Conservation (phyloP, 1,284 basidiomycete genomes). For the Cryptococcus sp. region DNA sequence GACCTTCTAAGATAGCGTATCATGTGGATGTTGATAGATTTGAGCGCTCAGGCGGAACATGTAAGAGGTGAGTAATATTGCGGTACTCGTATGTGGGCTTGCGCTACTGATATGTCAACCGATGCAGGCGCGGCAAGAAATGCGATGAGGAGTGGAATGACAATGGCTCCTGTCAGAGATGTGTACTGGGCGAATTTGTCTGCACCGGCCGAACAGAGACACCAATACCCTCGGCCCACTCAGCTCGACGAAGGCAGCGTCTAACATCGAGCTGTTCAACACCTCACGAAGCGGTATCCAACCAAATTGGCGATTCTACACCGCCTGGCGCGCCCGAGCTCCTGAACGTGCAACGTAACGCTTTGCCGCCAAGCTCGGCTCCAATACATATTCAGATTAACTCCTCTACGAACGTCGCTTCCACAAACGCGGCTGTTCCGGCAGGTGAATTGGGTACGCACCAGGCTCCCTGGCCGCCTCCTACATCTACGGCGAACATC, state of each 20-base stretch:
- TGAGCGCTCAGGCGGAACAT: conserved; percentile 22
- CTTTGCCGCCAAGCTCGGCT: too few relatives aligned
- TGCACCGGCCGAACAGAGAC: conserved; percentile 21
- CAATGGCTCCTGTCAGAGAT: conserved; percentile 29
- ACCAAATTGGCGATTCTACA: too few relatives aligned
- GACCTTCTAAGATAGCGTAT: too few relatives aligned
- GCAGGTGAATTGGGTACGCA: too few relatives aligned
- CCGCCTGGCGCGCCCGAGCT: too few relatives aligned
- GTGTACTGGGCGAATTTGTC: conserved; percentile 25
- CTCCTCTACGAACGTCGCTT: too few relatives aligned
- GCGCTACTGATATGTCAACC: conserved; percentile 1
- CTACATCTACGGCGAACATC: background rate
- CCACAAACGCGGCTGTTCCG: too few relatives aligned
- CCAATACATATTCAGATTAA: too few relatives aligned
- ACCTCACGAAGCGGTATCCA: too few relatives aligned
- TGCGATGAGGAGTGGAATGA: conserved; percentile 34
- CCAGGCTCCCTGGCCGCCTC: background rate
- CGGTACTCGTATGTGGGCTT: too few relatives aligned
- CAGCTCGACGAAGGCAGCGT: background rate
- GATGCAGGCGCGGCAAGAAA: conserved; percentile 29
- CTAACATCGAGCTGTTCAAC: too few relatives aligned
- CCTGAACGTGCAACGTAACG: too few relatives aligned
- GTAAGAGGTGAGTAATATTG: conserved; percentile 21
- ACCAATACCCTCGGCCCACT: background rate
- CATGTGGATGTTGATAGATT: background rate